Evolutionary conservation across 306 rosid genomes (phyloP).

Genomic region (Nissolia schottii): DNA sequence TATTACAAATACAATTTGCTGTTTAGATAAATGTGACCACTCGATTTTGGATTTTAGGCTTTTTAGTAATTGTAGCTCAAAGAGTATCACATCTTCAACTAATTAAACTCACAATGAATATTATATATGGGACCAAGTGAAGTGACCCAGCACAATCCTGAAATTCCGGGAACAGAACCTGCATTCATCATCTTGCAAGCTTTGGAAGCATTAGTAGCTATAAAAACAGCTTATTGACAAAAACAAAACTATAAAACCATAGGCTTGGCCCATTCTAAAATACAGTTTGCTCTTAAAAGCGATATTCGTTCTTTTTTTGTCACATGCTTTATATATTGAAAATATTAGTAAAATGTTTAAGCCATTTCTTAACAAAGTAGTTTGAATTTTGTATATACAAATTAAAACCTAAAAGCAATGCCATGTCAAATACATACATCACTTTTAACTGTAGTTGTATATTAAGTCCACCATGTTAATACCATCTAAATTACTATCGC

Average conservation of each 20-base stretch:
- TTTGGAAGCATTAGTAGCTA: slow-evolving; percentile 2
- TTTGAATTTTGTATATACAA: too few relatives aligned
- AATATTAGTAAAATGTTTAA: too few relatives aligned
- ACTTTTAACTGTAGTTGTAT: background rate
- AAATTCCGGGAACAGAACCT: slow-evolving; percentile 1
- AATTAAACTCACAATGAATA: background rate
- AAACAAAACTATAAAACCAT: background rate
- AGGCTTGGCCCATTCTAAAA: background rate
- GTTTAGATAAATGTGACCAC: background rate
- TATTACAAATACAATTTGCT: background rate
- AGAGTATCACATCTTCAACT: too few relatives aligned
- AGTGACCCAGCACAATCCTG: background rate
- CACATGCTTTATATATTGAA: too few relatives aligned
- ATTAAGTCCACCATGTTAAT: background rate
- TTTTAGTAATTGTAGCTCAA: background rate
- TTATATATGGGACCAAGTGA: background rate
- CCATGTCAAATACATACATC: background rate
- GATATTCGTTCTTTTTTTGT: too few relatives aligned
- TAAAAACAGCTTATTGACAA: slow-evolving; percentile 15
- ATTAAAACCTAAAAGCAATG: background rate
- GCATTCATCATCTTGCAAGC: background rate
- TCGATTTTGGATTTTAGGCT: background rate
- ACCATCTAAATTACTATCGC: background rate
- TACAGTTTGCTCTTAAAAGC: background rate
- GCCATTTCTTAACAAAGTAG: too few relatives aligned